Evolutionary conservation across 1,284 basidiomycete species (phyloP).

Genomic region (Ceratorhiza oryzae-sativae): DNA sequence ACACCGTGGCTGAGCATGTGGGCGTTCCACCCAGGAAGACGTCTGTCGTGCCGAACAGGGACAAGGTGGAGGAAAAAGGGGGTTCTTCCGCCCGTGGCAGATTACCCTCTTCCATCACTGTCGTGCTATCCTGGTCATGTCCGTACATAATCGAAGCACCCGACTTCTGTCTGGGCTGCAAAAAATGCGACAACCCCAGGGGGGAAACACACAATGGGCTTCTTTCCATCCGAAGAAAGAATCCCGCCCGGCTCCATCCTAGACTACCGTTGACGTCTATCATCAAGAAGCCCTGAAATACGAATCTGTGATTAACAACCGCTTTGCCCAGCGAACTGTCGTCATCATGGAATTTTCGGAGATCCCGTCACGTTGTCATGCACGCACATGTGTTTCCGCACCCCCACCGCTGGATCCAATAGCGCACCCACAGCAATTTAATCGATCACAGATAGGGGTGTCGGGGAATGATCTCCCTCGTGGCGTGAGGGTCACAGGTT

Average conservation of each 20-base stretch:
- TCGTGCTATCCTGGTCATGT: not conserved
- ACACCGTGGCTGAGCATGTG: not conserved
- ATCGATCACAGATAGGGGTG: conserved; percentile 15
- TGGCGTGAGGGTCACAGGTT: not conserved
- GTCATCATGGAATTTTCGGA: conserved; percentile 9
- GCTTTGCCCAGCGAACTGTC: not conserved
- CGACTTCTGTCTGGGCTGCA: not conserved
- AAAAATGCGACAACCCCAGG: not conserved
- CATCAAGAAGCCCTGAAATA: not conserved
- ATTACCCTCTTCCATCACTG: not conserved
- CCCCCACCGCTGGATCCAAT: not conserved
- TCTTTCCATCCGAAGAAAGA: not conserved
- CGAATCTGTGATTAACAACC: not conserved
- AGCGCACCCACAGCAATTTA: not conserved
- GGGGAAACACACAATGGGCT: not conserved
- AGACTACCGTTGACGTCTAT: not conserved
- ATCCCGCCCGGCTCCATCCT: conserved; percentile 4
- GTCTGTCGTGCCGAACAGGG: not conserved
- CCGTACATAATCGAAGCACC: not conserved
- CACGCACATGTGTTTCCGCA: not conserved
- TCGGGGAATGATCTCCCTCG: conserved; percentile 8
- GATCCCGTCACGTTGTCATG: not conserved
- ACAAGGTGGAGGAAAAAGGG: not conserved
- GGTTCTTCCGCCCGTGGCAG: conserved; percentile 16
- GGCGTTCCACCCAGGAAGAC: not conserved